A percentile compares a stretch with the other conserved stretches of the same genome.
These are phyloP conservation scores for Auricularia cornea DNA, from an alignment of 768 basidiomycete genomes.

Conservation along the genomic window DNA sequence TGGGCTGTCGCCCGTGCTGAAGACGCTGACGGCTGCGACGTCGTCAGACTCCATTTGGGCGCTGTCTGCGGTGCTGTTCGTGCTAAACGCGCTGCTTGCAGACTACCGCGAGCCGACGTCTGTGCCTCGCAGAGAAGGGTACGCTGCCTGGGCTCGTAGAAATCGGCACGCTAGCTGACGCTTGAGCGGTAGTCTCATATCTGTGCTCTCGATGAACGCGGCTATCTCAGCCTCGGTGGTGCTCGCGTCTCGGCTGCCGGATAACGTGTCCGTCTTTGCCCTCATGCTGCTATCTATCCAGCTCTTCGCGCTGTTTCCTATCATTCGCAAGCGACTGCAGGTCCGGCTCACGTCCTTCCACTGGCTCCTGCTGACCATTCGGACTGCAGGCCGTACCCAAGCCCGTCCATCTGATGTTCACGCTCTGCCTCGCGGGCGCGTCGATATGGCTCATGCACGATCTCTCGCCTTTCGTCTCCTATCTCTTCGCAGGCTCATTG, in stretches of 20 bases:
- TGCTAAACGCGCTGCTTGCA: conserved; percentile 71
- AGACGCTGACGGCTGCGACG: conserved; percentile 88
- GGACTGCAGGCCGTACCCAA: conserved; percentile 27
- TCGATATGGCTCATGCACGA: conserved; percentile 45
- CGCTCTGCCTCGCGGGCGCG: conserved; percentile 39
- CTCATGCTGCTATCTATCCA: conserved; percentile 79
- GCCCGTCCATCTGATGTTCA: conserved; percentile 41
- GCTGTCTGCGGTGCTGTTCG: conserved; percentile 74
- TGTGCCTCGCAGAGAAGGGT: conserved; percentile 22
- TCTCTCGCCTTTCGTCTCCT: conserved; percentile 48
- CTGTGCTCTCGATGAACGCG: conserved; percentile 83
- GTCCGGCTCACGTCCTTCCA: conserved; percentile 6
- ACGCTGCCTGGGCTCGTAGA: too few species aligned
- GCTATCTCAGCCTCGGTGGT: conserved; percentile 90
- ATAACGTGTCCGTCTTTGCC: conserved; percentile 81
- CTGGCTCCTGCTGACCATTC: conserved; percentile 6
- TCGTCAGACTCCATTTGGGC: conserved; percentile 98
- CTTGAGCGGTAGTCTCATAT: conserved; percentile 78
- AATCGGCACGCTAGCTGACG: too few species aligned
- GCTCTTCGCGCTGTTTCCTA: conserved; percentile 75
- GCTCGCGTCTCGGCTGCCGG: conserved; percentile 77
- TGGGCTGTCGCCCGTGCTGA: conserved; percentile 83
- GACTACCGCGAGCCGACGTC: conserved; percentile 54
- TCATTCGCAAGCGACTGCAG: conserved; percentile 52
- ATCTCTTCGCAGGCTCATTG: conserved; percentile 42